Evolutionary conservation across 2,329 filamentous ascomycete genomes (phyloP), one percentile per base, ranked within the genome.

Genomic region (Xylaria sp.): DNA sequence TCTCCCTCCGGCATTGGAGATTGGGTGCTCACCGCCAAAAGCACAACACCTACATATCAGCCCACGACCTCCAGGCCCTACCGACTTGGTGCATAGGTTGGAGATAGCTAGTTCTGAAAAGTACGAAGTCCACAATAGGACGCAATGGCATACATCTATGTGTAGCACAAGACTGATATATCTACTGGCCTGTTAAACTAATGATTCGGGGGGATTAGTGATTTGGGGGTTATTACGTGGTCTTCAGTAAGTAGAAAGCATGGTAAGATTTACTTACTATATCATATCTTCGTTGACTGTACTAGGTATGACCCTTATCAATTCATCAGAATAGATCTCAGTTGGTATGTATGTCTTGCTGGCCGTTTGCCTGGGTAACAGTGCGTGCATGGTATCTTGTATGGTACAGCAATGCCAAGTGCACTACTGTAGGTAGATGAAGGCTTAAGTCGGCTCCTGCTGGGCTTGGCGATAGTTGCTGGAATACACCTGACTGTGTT

Each of bases 21-120:
- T 66, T n/a, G 31, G 43, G 33, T 18, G 43, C 58, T 66, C 64
- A 66, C 64, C 64, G 64, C 64, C 12, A 52, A 46, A 58, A 25
- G 52, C 52, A 33, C 51, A 33, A 54, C 7, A 31, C 15, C 12
- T 2, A 33, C 28, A 12, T 15, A 23, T 48, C n/a, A 48, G 8
- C 3, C 18, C n/a, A 18, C 18, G 46, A n/a, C 7, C 6, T 23
- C n/a, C 5, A 48, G 13, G 15, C 39, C 12, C 46, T 13, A 23
- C 23, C 46, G 12, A 49, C 8, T 12, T 12, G 9, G 46, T 20
- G 20, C 46, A 49, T 25, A 13, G 23, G 12, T 28, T 54, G 48
- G 49, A 62, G 36, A 25, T 54, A 31, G 41, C 13, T n/a, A 36
- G 3, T 61, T 46, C 41, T n/a, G 18, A 6, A 51, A 41, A 52